Conservation (phyloP, 306 rosid genomes). For the Lathyrus oleraceus region DNA sequence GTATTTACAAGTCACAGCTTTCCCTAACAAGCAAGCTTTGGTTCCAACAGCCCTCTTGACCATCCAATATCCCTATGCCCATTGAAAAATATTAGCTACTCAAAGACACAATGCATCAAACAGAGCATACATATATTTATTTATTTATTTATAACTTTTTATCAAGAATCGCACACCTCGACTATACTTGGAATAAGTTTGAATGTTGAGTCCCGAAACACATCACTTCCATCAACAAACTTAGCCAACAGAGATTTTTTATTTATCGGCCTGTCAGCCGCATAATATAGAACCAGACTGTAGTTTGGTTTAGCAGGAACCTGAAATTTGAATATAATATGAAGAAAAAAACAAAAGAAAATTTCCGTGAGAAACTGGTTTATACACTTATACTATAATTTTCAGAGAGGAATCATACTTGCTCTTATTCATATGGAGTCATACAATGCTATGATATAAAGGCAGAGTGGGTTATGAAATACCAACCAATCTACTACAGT, state of each 20-base stretch:
- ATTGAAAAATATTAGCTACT: slow-evolving; percentile 41
- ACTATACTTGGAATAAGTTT: slow-evolving; percentile 96
- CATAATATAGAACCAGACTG: slow-evolving; percentile 82
- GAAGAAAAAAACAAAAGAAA: not conserved
- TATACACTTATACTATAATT: not conserved
- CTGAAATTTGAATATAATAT: slow-evolving; percentile 45
- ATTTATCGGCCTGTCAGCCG: slow-evolving; percentile 77
- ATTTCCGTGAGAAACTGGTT: slow-evolving; percentile 26
- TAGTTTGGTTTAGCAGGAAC: slow-evolving; percentile 98
- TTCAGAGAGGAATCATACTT: slow-evolving; percentile 13
- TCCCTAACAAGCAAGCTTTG: slow-evolving; percentile 95
- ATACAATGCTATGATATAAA: slow-evolving; percentile 10
- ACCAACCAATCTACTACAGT: slow-evolving; percentile 5
- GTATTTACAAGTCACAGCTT: slow-evolving; percentile 91
- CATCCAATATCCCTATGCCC: slow-evolving; percentile 95
- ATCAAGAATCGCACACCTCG: slow-evolving; percentile 56
- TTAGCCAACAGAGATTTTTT: slow-evolving; percentile 72
- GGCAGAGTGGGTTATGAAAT: slow-evolving; percentile 8
- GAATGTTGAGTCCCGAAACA: slow-evolving; percentile 80
- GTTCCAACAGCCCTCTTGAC: slow-evolving; percentile 99
- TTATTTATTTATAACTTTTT: not conserved
- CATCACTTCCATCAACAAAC: slow-evolving; percentile 81
- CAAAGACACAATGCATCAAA: slow-evolving; percentile 28
- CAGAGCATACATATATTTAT: not conserved
- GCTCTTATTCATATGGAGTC: slow-evolving; percentile 11